Evolutionary conservation across 371 early-diverging fungal species (phyloP), one percentile per base, ranked within the genome.

Genomic region (Rhizopus delemar): DNA sequence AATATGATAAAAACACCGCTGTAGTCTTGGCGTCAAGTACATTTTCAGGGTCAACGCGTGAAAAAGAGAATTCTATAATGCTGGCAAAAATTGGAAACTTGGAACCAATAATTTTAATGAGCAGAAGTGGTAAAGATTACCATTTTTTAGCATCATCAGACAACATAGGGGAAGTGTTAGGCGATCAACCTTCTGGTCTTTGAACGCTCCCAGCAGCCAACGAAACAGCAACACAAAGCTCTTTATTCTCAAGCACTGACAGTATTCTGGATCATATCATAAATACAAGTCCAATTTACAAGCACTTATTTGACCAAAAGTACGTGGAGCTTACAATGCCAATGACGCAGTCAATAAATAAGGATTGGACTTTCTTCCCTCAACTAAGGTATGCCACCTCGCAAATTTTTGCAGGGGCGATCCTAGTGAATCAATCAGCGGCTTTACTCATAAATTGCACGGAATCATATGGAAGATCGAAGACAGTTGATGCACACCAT

Each of bases 1-100:
- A 38, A 52, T n/a, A 35, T 34, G 8, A 38, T 11, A 52, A 52
- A 52, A 35, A 45, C 13, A 33, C 41, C 43, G 41, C 41, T 41
- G 43, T 53, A 53, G n/a, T 55, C 1, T 55, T 55, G 46, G 55
- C 55, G 8, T 46, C 45, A 43, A 31, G 45, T 45, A 45, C 43
- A 45, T 55, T 43, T 55, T 55, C 43, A 32, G 55, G 46, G 43
- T 55, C 34, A 55, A 55, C 45, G 3, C 55, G 46, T 45, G 55
- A 55, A 55, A 53, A 55, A 55, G 55, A 55, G 55, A 55, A 45
- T 45, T 55, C 55, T 31, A 55, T 55, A 55, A 55, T 53, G 53
- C 28, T 53, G 41, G 53, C 41, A 2, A 53, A 53, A 41, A 41
- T 53, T 41, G 50, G 53, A 29, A 41, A 53, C 43, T 55, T 55